Base-by-base conservation (phyloP, 2,329 filamentous ascomycete genomes). In the Microdochium bolleyi region DNA sequence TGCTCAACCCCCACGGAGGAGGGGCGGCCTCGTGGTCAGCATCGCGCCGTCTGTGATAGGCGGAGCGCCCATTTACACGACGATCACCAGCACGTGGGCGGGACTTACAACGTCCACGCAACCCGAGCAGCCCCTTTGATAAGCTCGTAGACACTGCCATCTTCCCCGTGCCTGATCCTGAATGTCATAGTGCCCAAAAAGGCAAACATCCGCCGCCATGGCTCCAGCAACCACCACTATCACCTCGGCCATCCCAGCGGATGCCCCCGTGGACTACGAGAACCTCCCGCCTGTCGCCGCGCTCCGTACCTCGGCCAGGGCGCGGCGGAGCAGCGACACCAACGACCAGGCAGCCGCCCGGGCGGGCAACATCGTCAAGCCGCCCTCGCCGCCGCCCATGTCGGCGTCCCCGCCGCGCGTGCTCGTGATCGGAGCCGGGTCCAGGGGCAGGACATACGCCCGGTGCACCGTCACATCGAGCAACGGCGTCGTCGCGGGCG, bases 341-440 rank as follows among this genome's bases (percentile, higher is more conserved):
- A 46, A 46, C 41, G 41, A 46, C 41, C 41, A 46, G 13, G 16
- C 3, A 19, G 16, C 16, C 3, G 41, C 41, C 14, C 14, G 14
- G 41, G 41, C 41, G 9, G 41, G 41, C 7, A 46, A 3, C 41
- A 22, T 46, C 41, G 22, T 46, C 41, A 46, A 21, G 53, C 63
- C 70, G 4, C 71, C 67, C 3, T 62, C 70, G 10, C 73, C 69
- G 48, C 74, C 74, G 9, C 64, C 70, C 46, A 68, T 72, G 64
- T 79, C 79, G 2, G 64, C 68, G 5, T 70, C 64, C 30, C 77
- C 82, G 24, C 81, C 84, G 2, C 82, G 85, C 50, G 82, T 95
- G 62, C 76, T 95, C 52, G 80, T 95, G 62, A 85, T 95, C 60
- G 91, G 91, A 21, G 90, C 89, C 8, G 90, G 91, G 32, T 89